These are phyloP conservation scores for Cercophora scortea DNA, from an alignment of 495 filamentous ascomycete species.

Conservation along the genomic window DNA sequence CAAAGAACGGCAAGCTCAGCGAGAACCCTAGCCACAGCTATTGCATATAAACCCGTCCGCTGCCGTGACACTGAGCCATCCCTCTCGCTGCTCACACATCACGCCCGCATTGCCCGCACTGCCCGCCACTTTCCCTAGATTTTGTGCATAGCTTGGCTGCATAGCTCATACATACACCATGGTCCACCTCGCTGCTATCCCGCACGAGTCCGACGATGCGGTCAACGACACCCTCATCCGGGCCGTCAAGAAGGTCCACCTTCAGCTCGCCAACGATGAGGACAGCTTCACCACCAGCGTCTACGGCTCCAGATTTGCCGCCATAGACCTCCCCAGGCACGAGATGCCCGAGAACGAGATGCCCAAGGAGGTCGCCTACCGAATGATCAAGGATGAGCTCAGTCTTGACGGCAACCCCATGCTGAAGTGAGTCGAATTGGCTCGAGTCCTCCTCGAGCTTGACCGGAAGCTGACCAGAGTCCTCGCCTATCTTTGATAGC, in stretches of 20 bases:
- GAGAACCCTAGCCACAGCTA: neutral
- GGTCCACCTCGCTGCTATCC: constrained; percentile 58
- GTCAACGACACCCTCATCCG: constrained; percentile 27
- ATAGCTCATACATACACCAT: constrained; percentile 34
- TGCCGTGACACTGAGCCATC: neutral
- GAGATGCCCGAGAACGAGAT: constrained; percentile 89
- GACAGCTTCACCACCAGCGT: constrained; percentile 67
- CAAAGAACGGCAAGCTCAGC: constrained; percentile 34
- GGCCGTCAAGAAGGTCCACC: constrained; percentile 39
- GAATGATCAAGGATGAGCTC: constrained; percentile 92
- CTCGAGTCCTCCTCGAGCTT: too few relatives aligned
- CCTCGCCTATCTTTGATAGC: constrained; percentile 23
- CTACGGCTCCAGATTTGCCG: constrained; percentile 77
- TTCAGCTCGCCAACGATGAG: constrained; percentile 42
- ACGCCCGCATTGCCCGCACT: neutral
- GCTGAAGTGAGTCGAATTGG: constrained; percentile 55
- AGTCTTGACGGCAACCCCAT: constrained; percentile 84
- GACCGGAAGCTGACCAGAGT: neutral
- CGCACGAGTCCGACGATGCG: constrained; percentile 25
- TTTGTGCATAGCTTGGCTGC: too few relatives aligned
- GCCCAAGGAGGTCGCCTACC: constrained; percentile 83
- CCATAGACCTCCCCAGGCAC: constrained; percentile 64
- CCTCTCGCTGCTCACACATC: neutral
- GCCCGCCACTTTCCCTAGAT: neutral
- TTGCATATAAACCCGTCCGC: neutral